A percentile compares a stretch with the other conserved stretches of the same genome.
Conservation (phyloP, 495 filamentous ascomycete species). For the Talaromyces borbonicus region DNA sequence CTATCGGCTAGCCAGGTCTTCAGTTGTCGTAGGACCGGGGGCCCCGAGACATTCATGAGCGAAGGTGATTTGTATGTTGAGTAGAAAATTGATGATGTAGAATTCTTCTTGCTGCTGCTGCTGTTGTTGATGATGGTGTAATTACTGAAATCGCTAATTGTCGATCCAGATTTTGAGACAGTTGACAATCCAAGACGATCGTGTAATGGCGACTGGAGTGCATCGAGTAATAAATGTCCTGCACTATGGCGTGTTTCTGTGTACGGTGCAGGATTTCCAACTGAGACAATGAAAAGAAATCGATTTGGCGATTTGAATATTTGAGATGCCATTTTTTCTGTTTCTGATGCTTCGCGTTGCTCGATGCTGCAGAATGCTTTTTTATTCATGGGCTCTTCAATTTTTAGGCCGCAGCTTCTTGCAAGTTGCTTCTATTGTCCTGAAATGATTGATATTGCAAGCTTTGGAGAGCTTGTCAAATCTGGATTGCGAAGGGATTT, state of each 20-base stretch:
- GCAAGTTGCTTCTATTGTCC: no score
- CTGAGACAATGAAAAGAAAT: conserved; percentile 57
- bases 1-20: conserved; percentile 37
- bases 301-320: conserved; percentile 18
- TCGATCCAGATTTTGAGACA: no score
- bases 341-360: neutral
- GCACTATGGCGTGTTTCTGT: conserved; percentile 68
- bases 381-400: neutral
- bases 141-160: no score
- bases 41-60: conserved; percentile 67
- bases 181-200: conserved; percentile 32
- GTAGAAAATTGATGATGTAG: conserved; percentile 37
- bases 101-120: conserved; percentile 1
- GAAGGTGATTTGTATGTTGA: conserved; percentile 59
- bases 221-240: conserved; percentile 60
- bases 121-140: no score
- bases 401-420: no score
- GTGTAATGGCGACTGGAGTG: conserved; percentile 36
- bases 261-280: conserved; percentile 61
- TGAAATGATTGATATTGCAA: no score
- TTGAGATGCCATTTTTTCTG: conserved; percentile 8
- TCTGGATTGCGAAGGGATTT: no score
- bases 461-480: no score
- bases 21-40: conserved; percentile 27
- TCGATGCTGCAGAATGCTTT: neutral